Evolutionary conservation across 73 alveolate genomes (phyloP), one percentile per base, ranked within the genome.

Genomic region (Paraurostyla sp.): DNA sequence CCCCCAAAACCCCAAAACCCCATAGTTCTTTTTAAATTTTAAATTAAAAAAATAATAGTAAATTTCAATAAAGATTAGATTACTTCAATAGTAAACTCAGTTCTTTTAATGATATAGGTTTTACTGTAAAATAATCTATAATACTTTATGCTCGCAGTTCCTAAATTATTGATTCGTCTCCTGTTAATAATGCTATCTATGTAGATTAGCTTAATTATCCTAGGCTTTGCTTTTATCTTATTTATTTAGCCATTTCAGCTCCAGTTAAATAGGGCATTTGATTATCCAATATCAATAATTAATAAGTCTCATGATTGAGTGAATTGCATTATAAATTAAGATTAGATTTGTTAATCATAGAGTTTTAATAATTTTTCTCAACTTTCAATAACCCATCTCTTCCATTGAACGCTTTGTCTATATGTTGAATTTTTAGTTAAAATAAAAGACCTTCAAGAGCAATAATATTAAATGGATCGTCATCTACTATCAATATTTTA

Each of bases 381-480:
- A n/a, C n/a, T n/a, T n/a, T n/a, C n/a, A n/a, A n/a, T n/a, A 52
- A 52, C 13, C 38, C 69, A 9, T 6, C 11, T n/a, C 23, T 9
- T 18, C 69, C 69, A 52, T 52, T 20, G 23, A 52, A 52, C 13
- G 35, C 11, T 35, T 52, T 52, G 13, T 52, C 69, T 9, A 52
- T 35, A 6, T 52, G 23, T 13, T 6, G 13, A 9, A n/a, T 13
- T 6, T 13, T 52, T 6, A 52, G 36, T 20, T 52, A 20, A 13
- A 9, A 9, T 18, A 52, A 4, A 25, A 52, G 13, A 4, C 80
- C 80, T 23, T 75, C 63, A 18, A 75, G 63, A 18, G 87, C 45
- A 22, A 75, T 33, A 25, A 46, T 75, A 46, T 75, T 75, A 32
- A 75, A 75, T 9, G 87, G 71, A 18, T 75, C 87, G 48, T 75